Base-by-base conservation (phyloP, 208 protist species). In the Leishmania tarentolae region DNA sequence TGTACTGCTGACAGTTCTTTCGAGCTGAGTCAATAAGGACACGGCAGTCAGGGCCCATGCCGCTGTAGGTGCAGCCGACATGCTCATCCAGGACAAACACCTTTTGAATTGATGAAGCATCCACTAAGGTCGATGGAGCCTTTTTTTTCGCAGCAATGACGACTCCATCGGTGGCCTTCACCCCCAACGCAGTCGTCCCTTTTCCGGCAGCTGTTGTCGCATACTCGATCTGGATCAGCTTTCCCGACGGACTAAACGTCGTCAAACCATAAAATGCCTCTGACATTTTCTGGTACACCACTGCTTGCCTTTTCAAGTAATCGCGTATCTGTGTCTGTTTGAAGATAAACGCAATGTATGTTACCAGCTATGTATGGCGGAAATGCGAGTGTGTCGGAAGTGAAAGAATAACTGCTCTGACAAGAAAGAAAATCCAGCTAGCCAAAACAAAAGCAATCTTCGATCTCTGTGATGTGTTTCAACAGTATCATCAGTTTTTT, bases 161-260 rank as follows among this genome's bases (percentile, higher is more conserved):
- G 50, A 99, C 99, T 31, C 99, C 99, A 90, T 99, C 98, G 21
- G 87, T 97, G 1, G 97, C 95, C 85, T 99, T 99, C 7, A 99
- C 94, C 17, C 93, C 97, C 6, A 99, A 83, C 13, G 98, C 95
- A 5, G 98, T 99, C 35, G 94, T 91, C 24, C 98, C 98, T 44
- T 94, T 94, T 5, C 89, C 87, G 0, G 99, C 99, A 15, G 99
- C 99, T 40, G 97, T 98, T 0, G 99, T 97, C 2, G 99, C 99
- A 91, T 99, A 99, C 86, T 99, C 99, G 85, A 99, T 99, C 90
- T 99, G 99, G 15, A 99, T 97, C n/a, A 99, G 95, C 88, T 99
- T 99, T 57, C 99, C 99, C 2, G 98, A 99, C 24, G 99, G 99
- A 87, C 95, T 99, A 93, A 99, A 99, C 6, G 99, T 99, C 3